These are phyloP conservation scores for Pythium coloratum DNA, from an alignment of 352 stramenopile species.

Conservation along the genomic window DNA sequence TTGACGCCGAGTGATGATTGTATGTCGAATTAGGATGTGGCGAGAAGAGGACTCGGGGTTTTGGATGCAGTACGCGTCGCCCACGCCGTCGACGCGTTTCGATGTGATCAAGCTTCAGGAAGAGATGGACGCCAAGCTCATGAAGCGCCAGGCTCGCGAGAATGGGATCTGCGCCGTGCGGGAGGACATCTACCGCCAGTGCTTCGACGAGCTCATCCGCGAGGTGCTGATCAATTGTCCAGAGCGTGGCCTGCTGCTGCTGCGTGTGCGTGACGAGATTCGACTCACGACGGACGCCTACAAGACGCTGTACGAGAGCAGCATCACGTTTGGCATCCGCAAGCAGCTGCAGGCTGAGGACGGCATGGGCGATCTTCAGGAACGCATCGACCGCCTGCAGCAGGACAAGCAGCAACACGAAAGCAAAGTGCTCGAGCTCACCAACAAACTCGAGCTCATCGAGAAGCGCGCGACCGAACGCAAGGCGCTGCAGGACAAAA, in stretches of 20 bases:
- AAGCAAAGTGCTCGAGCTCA: conserved; percentile 85
- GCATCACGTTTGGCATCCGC: conserved; percentile 91
- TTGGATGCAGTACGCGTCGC: conserved; percentile 92
- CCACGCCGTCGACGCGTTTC: conserved; percentile 88
- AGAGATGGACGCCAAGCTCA: conserved; percentile 87
- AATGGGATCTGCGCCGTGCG: conserved; percentile 92
- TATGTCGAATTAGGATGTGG: conserved; percentile 57
- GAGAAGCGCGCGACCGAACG: conserved; percentile 90
- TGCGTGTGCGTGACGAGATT: conserved; percentile 93
- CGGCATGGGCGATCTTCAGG: conserved; percentile 87
- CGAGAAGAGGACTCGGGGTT: conserved; percentile 73
- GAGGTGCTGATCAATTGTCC: conserved; percentile 92
- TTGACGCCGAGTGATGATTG: not conserved
- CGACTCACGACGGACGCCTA: conserved; percentile 94
- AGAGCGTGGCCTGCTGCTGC: conserved; percentile 89
- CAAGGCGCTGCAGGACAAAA: conserved; percentile 91
- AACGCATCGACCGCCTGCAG: conserved; percentile 50
- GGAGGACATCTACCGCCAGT: conserved; percentile 93
- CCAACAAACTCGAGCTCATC: conserved; percentile 92
- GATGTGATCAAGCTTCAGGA: conserved; percentile 93
- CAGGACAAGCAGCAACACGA: conserved; percentile 71
- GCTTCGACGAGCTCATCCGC: conserved; percentile 93
- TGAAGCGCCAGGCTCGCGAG: conserved; percentile 90
- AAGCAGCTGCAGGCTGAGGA: conserved; percentile 94
- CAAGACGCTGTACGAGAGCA: conserved; percentile 94